Evolutionary conservation across 257 asterid genomes (phyloP), one percentile per base, ranked within the genome.

Genomic region (Solanum tarapatanum): DNA sequence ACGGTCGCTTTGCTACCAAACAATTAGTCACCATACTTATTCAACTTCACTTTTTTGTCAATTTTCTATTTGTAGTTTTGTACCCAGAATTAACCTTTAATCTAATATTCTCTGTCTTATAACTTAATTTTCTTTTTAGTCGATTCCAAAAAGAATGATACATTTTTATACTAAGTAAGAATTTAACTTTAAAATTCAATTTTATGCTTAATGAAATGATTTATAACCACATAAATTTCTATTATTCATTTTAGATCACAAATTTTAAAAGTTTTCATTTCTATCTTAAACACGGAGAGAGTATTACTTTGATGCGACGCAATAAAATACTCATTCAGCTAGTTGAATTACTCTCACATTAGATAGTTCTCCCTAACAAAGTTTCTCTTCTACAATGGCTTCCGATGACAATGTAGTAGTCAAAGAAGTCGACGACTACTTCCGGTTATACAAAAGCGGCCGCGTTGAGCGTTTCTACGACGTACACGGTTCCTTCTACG

Each of bases 381-480:
- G 26, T 60, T 23, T 74, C 55, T 75, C 6, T 3, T 3, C 32
- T n/a, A 39, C 84, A 9, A 90, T 90, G 92, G 85, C 87, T 30
- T 75, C 28, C 16, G 55, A 2, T 66, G 68, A 11, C 43, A 60
- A 90, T 30, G 92, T 77, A 32, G 77, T 88, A 4, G 43, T 89
- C 13, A 75, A 28, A 84, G 88, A 87, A 55, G 77, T 90, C 26
- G 73, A 69, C 14, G 87, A 90, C 68, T 84, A 68, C 73, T 86
- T 90, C 36, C 86, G 16, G 55, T 66, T 90, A 41, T 90, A 76
- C 89, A 88, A 87, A 88, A 89, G 89, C 87, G 89, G 92, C 24
- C 55, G 88, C 0, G 87, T 90, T 2, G 88, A 90, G 14, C 76
- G 92, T 35, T 83, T 87, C 86, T 39, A 80, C 3, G 87, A 83